Evolutionary conservation across 192 early-diverging fungal species (phyloP).

Genomic region (Phlyctochytrium arcticum): DNA sequence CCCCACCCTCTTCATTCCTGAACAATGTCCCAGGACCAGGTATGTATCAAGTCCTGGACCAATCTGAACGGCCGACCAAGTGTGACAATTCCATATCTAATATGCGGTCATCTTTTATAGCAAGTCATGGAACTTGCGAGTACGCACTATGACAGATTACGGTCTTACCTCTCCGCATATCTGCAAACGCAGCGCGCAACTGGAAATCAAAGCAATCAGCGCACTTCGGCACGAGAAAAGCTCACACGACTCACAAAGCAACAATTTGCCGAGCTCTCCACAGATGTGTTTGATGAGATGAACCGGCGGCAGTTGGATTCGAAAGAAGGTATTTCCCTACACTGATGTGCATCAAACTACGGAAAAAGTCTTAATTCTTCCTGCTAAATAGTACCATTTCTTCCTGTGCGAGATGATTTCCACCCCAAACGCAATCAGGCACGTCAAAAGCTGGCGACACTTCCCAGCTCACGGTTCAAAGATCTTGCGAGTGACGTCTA

Average conservation of each 20-base stretch:
- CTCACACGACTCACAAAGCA: slow-evolving; percentile 68
- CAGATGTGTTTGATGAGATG: slow-evolving; percentile 95
- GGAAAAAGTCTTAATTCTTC: background rate
- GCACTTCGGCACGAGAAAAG: slow-evolving; percentile 58
- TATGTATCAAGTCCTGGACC: background rate
- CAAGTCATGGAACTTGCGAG: slow-evolving; percentile 35
- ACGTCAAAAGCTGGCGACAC: slow-evolving; percentile 91
- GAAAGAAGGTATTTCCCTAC: slow-evolving; percentile 47
- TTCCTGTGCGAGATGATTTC: slow-evolving; percentile 79
- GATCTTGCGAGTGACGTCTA: slow-evolving; percentile 90
- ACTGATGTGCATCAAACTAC: background rate
- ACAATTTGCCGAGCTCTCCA: slow-evolving; percentile 93
- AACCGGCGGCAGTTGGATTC: slow-evolving; percentile 57
- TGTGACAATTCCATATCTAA: background rate
- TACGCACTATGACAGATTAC: slow-evolving; percentile 51
- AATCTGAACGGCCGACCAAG: background rate
- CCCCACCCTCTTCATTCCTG: background rate
- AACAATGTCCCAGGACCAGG: background rate
- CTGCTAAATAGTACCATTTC: slow-evolving; percentile 59
- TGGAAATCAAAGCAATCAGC: slow-evolving; percentile 30
- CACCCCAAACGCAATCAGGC: slow-evolving; percentile 97
- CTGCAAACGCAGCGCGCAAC: slow-evolving; percentile 31
- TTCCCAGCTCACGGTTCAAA: slow-evolving; percentile 80
- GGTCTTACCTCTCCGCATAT: slow-evolving; percentile 44
- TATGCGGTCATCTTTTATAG: too few species aligned